Percentiles rank a stretch among this genome's conserved stretches.
Evolutionary conservation across 1,284 basidiomycete genomes (phyloP).

Genomic region (Abortiporus biennis): DNA sequence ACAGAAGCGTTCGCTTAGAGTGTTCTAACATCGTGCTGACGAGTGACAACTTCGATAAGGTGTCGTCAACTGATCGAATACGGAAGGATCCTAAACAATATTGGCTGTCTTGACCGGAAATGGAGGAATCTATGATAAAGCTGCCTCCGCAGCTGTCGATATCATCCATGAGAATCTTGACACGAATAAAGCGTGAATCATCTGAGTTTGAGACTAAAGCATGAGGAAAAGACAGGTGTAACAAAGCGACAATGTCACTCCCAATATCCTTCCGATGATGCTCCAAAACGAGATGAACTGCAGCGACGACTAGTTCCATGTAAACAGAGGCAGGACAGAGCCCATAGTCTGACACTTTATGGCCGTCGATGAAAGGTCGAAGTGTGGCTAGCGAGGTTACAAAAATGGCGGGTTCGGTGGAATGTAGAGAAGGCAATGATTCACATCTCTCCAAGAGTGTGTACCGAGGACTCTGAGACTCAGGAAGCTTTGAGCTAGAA

Average conservation of each 20-base stretch:
- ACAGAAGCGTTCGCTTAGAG: conserved; percentile 27
- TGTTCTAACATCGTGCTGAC: conserved; percentile 29
- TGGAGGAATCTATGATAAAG: too few species aligned
- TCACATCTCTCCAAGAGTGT: too few species aligned
- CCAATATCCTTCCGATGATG: conserved; percentile 24
- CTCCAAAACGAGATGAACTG: conserved; percentile 30
- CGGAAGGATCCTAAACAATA: conserved; percentile 47
- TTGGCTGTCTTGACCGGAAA: conserved; percentile 25
- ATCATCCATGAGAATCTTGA: conserved; percentile 24
- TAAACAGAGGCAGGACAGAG: conserved; percentile 70
- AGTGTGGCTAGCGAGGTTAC: conserved; percentile 35
- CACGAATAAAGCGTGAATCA: conserved; percentile 26
- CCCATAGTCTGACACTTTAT: conserved; percentile 48
- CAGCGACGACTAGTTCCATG: conserved; percentile 47
- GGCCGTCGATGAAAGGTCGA: conserved; percentile 55
- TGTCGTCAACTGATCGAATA: conserved; percentile 25
- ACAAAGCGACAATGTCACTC: conserved; percentile 33
- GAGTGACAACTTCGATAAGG: conserved; percentile 33
- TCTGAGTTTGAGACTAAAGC: conserved; percentile 45
- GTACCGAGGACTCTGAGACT: not conserved
- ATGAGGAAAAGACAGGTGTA: conserved; percentile 40
- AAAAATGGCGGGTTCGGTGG: conserved; percentile 34
- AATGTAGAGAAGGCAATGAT: not conserved
- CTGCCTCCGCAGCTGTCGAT: too few species aligned
- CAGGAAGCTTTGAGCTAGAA: not conserved